A percentile compares a stretch with the other conserved stretches of the same genome.
Conservation (phyloP, 768 basidiomycete genomes). For the Tricholoma flavovirens region DNA sequence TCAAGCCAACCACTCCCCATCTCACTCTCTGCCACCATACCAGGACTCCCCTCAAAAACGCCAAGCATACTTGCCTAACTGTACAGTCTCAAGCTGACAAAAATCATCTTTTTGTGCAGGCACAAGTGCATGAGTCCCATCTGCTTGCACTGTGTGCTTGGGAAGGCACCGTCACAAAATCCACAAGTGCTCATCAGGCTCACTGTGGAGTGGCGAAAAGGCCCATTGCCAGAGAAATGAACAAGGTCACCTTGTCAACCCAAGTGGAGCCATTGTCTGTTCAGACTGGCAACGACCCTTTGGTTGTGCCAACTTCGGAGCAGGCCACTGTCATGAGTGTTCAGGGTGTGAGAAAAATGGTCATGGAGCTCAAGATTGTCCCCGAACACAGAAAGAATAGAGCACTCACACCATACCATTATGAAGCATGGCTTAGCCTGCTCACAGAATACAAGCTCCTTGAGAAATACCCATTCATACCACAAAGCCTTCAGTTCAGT, state of each 20-base stretch:
- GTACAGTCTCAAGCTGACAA: neutral
- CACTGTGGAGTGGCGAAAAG: constrained; percentile 19
- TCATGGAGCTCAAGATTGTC: constrained; percentile 37
- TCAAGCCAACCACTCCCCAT: neutral
- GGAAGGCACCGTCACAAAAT: constrained; percentile 12
- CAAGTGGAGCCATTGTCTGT: constrained; percentile 20
- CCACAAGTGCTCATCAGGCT: constrained; percentile 3
- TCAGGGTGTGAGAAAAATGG: constrained; percentile 30
- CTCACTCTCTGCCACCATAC: neutral
- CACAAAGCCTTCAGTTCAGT: constrained; percentile 23
- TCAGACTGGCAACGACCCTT: constrained; percentile 24
- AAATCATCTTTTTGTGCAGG: neutral
- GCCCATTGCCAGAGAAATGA: no score
- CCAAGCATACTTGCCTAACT: neutral
- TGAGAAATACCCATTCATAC: neutral
- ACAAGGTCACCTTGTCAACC: no score
- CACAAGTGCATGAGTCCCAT: neutral
- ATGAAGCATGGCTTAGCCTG: constrained; percentile 22
- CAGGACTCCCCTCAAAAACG: neutral
- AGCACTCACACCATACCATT: constrained; percentile 27
- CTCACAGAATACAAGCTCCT: constrained; percentile 17
- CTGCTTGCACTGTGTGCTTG: constrained; percentile 30
- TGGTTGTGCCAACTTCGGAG: constrained; percentile 21
- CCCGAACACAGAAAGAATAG: no score
- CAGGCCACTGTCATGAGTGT: constrained; percentile 30